Base-by-base conservation (phyloP, 805 yeast species). In the Yamadazyma phyllophila region DNA sequence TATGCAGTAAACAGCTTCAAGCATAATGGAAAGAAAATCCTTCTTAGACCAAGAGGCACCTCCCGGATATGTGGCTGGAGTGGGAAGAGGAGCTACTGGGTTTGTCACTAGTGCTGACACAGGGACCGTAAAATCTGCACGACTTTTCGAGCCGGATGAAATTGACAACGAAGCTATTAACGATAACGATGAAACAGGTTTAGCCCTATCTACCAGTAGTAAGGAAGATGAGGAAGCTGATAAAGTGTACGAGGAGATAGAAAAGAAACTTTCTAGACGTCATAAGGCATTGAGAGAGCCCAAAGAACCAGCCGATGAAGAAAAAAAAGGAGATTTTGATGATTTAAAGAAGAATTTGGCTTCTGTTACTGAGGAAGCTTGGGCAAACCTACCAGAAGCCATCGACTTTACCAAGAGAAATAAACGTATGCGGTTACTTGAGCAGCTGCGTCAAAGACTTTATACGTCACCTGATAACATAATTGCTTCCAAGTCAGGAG, bases 11-110 rank as follows among this genome's bases (percentile, higher is more conserved):
- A 42, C 37, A 32, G 38, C 15, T 36, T 7, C 3, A 36, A 36
- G 13, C 9, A 16, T 26, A 6, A 75, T 76, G 83, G 79, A 78
- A 26, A 61, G 81, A 46, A 77, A 76, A 49, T 69, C 80, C 4
- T 94, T 94, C 64, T 69, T 92, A 39, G 89, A 85, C 58, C 88
- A 86, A 67, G 81, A 82, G 49, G 85, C 98, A 1, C 99, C 99
- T 0, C 78, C 85, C 1, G 96, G 95, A 5, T 92, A 92, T 60
- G 78, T 90, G 34, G 85, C 98, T 2, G 99, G 99, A 20, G 66
- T 90, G 7, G 98, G 97, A 0, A 74, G 99, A 59, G 99, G 99
- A 24, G 98, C 97, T 1, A 79, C 88, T 1, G 98, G 97, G 4
- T 91, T 94, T 63, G 82, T 91, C 0, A 89, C 96, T 0, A 77